A percentile compares a stretch with the other conserved stretches of the same genome.
phyloP scores from a whole-genome alignment of 1,284 basidiomycete genomes.

The Peniophora sp. region DNA sequence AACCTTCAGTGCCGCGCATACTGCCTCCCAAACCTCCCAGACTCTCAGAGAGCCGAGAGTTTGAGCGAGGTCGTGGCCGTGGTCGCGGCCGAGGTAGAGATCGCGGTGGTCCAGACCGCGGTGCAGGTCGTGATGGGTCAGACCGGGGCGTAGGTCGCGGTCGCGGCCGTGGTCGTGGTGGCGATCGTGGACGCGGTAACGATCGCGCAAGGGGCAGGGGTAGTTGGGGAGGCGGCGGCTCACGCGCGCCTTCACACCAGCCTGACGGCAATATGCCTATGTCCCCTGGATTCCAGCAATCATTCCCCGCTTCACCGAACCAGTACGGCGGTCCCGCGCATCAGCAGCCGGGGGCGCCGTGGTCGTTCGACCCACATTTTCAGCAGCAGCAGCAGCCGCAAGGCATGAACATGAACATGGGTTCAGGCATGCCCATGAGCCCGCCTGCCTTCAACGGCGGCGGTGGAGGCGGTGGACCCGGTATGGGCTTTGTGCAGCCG shows the following conservation, averaged over 20 bases:
- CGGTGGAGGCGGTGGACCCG: too few relatives aligned
- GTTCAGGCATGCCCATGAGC: too few relatives aligned
- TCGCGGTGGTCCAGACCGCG: conserved; percentile 6
- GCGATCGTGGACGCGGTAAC: not conserved
- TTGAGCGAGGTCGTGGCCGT: conserved; percentile 26
- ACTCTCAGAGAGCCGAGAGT: conserved; percentile 11
- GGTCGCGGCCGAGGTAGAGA: conserved; percentile 20
- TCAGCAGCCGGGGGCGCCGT: conserved; percentile 10
- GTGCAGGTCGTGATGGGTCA: conserved; percentile 1
- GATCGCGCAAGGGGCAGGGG: not conserved
- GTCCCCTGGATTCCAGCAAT: not conserved
- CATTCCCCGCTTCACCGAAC: conserved; percentile 1
- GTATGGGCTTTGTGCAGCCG: conserved; percentile 52
- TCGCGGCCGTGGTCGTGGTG: conserved; percentile 8
- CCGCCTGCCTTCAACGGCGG: too few relatives aligned
- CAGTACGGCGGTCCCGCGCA: conserved; percentile 5
- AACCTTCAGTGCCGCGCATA: too few relatives aligned
- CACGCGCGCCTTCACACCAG: too few relatives aligned
- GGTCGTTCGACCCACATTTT: conserved; percentile 15
- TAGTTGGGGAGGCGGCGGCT: too few relatives aligned
- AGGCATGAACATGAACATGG: not conserved
- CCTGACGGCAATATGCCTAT: too few relatives aligned
- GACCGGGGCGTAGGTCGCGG: conserved; percentile 4
- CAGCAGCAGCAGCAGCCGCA: conserved; percentile 2
- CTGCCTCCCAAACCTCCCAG: too few relatives aligned